Percentiles rank a stretch among this genome's conserved stretches.
Evolutionary conservation across 345 rosid genomes (phyloP).

Genomic region (Kernera saxatilis): DNA sequence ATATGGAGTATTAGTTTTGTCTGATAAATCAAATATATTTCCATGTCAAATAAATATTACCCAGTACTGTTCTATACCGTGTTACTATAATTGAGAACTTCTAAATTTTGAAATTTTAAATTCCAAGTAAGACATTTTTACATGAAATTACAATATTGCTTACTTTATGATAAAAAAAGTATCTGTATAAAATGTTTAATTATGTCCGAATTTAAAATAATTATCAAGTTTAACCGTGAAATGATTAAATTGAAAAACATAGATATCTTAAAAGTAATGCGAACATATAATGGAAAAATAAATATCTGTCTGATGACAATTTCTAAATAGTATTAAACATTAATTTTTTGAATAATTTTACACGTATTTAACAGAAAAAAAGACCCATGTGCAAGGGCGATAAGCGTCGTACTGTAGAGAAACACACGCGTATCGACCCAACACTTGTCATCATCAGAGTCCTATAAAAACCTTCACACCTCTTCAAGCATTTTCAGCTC

Average conservation of each 20-base stretch:
- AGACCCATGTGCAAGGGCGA: slow-evolving; percentile 19
- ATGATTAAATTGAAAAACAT: background rate
- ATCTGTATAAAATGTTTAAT: too few relatives aligned
- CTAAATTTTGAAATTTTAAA: background rate
- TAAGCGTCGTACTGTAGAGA: slow-evolving; percentile 13
- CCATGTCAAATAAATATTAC: background rate
- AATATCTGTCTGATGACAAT: background rate
- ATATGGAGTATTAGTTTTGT: background rate
- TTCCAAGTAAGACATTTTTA: too few relatives aligned
- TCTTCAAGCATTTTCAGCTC: background rate
- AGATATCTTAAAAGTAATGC: background rate
- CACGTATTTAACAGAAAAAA: background rate
- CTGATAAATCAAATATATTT: background rate
- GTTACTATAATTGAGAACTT: background rate
- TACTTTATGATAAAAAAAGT: too few relatives aligned
- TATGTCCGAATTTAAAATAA: background rate
- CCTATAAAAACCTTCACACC: slow-evolving; percentile 33
- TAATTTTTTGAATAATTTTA: background rate
- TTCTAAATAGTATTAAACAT: background rate
- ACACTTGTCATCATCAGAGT: slow-evolving; percentile 44
- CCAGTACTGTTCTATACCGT: background rate
- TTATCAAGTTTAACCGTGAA: background rate
- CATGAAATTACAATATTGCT: too few relatives aligned
- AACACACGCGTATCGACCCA: slow-evolving; percentile 36
- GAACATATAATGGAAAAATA: background rate